Percentiles rank a stretch among this genome's conserved stretches.
phyloP scores from a whole-genome alignment of 1,139 yeast species.

The Hanseniaspora gamundiae region DNA sequence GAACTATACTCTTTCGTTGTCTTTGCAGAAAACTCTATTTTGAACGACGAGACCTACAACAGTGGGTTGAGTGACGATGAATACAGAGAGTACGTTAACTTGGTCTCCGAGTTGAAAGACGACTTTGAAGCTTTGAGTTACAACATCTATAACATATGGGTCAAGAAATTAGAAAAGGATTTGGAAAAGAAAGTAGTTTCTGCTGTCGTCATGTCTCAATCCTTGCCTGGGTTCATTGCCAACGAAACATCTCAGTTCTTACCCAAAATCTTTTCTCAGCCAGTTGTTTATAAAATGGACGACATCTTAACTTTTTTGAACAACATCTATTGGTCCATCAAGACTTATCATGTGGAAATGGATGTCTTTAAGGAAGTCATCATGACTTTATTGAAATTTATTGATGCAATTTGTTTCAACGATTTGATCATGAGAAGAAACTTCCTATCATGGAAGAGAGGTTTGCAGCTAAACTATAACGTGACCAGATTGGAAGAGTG shows the following conservation, averaged over 20 bases:
- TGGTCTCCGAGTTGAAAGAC: conserved; percentile 85
- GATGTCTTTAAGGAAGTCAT: conserved; percentile 81
- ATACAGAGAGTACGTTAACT: conserved; percentile 77
- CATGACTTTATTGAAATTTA: conserved; percentile 69
- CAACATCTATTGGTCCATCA: conserved; percentile 88
- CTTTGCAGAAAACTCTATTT: conserved; percentile 82
- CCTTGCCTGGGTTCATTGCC: conserved; percentile 91
- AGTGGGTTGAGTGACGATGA: conserved; percentile 85
- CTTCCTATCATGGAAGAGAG: conserved; percentile 95
- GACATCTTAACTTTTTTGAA: conserved; percentile 84
- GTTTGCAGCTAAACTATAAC: conserved; percentile 90
- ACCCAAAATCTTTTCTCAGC: conserved; percentile 67
- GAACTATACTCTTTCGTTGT: conserved; percentile 91
- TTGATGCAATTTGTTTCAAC: conserved; percentile 91
- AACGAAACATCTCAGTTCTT: conserved; percentile 79
- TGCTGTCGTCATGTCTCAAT: conserved; percentile 88
- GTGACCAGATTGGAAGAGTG: conserved; percentile 95
- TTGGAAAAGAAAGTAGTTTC: conserved; percentile 86
- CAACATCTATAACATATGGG: conserved; percentile 94
- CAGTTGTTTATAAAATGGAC: conserved; percentile 82
- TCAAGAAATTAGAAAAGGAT: conserved; percentile 88
- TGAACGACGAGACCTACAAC: conserved; percentile 68
- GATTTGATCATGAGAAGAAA: conserved; percentile 92
- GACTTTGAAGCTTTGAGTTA: conserved; percentile 89
- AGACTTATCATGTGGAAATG: conserved; percentile 75